phyloP scores from a whole-genome alignment of 2,329 filamentous ascomycete species.

The Decorospora gaudefroyi region DNA sequence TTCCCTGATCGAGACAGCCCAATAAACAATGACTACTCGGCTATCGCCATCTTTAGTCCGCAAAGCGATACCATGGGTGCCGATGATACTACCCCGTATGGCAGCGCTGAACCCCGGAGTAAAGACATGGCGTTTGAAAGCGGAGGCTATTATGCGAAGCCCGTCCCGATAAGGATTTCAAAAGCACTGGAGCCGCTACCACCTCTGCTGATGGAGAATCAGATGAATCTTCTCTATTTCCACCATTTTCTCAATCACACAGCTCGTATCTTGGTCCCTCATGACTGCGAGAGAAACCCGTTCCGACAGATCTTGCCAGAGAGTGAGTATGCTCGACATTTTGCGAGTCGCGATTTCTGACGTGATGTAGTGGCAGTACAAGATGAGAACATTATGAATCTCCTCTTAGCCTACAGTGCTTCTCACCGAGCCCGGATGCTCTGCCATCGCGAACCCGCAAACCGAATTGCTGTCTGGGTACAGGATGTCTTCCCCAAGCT shows the following conservation, averaged over 20 bases:
- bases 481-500: constrained; percentile 76
- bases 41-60: constrained; percentile 57
- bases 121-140: constrained; percentile 60
- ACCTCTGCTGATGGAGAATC: constrained; percentile 65
- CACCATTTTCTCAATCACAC: constrained; percentile 81
- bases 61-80: constrained; percentile 35
- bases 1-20: constrained; percentile 70
- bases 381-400: constrained; percentile 72
- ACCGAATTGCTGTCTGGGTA: constrained; percentile 80
- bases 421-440: constrained; percentile 77
- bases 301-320: constrained; percentile 65
- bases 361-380: constrained; percentile 63
- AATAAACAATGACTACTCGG: constrained; percentile 70
- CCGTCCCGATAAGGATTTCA: constrained; percentile 67
- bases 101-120: constrained; percentile 44
- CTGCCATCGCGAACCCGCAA: constrained; percentile 72
- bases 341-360: constrained; percentile 10
- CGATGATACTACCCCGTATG: constrained; percentile 45
- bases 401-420: constrained; percentile 82
- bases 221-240: constrained; percentile 79
- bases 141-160: constrained; percentile 70
- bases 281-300: constrained; percentile 65
- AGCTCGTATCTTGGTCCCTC: constrained; percentile 66
- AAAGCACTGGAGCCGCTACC: constrained; percentile 62
- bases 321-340: constrained; percentile 54